Evolutionary conservation across 208 protist species (phyloP).

Genomic region (Entamoeba moshkovskii): DNA sequence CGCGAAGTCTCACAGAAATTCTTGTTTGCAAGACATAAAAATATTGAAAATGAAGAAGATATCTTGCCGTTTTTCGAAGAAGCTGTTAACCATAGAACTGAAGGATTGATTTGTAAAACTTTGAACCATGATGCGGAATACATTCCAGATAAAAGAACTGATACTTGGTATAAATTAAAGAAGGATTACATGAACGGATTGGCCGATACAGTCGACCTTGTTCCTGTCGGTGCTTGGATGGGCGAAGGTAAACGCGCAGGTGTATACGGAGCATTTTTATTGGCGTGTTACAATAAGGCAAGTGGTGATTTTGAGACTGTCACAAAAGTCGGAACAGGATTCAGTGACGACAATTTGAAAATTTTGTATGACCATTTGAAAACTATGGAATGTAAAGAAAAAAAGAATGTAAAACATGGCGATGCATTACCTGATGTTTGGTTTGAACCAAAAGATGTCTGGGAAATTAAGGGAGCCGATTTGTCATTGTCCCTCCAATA

Average conservation of each 20-base stretch:
- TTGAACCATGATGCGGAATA: conserved; percentile 73
- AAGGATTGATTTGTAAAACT: conserved; percentile 96
- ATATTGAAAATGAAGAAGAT: conserved; percentile 67
- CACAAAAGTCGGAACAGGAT: conserved; percentile 90
- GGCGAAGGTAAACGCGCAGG: conserved; percentile 93
- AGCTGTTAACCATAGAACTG: conserved; percentile 52
- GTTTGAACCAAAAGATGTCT: conserved; percentile 55
- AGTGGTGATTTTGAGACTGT: conserved; percentile 82
- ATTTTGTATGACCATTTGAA: conserved; percentile 43
- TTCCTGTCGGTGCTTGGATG: conserved; percentile 84
- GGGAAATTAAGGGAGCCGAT: conserved; percentile 93
- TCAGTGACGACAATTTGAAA: conserved; percentile 73
- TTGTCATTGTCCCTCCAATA: conserved; percentile 86
- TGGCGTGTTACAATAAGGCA: conserved; percentile 87
- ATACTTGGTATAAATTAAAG: conserved; percentile 93
- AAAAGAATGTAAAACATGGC: not conserved
- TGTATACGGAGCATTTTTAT: conserved; percentile 82
- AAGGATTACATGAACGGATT: conserved; percentile 93
- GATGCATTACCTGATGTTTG: not conserved
- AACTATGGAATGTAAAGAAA: not conserved
- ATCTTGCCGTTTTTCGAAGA: conserved; percentile 78
- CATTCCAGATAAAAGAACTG: conserved; percentile 76
- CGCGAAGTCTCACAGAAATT: conserved; percentile 18
- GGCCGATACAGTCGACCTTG: conserved; percentile 87
- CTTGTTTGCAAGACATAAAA: conserved; percentile 28